phyloP scores from a whole-genome alignment of 2,329 filamentous ascomycete species.

The Bipolaris bicolor region DNA sequence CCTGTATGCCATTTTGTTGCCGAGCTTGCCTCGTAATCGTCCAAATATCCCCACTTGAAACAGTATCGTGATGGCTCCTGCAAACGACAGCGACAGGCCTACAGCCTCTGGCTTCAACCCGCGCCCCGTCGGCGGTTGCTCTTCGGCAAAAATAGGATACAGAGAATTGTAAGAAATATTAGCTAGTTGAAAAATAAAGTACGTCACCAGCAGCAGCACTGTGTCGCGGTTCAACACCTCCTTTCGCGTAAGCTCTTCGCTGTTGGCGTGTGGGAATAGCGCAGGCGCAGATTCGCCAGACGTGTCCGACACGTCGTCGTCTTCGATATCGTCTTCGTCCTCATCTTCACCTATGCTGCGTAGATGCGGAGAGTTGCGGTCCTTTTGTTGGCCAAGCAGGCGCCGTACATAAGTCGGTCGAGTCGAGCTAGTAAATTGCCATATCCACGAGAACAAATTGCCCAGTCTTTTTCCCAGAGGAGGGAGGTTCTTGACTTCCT shows the following conservation, averaged over 20 bases:
- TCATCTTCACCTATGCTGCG: constrained; percentile 37
- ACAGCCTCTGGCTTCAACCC: constrained; percentile 78
- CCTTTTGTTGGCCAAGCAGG: constrained; percentile 35
- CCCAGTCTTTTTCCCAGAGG: constrained; percentile 64
- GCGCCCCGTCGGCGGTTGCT: constrained; percentile 76
- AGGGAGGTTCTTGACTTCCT: constrained; percentile 67
- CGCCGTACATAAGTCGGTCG: constrained; percentile 65
- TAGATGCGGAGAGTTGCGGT: constrained; percentile 39
- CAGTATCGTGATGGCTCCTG: constrained; percentile 81
- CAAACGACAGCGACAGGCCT: constrained; percentile 82
- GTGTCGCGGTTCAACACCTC: constrained; percentile 80
- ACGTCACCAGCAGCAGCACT: constrained; percentile 79
- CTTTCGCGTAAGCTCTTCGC: constrained; percentile 57
- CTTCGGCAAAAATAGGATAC: constrained; percentile 90
- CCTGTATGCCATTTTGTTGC: constrained; percentile 85
- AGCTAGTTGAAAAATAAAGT: constrained; percentile 89
- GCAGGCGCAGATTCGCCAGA: constrained; percentile 40
- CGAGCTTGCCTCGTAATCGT: constrained; percentile 75
- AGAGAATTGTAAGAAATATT: constrained; percentile 96
- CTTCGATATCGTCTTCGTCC: constrained; percentile 50
- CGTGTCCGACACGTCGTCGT: constrained; percentile 51
- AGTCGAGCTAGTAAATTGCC: constrained; percentile 68
- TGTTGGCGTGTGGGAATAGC: constrained; percentile 52
- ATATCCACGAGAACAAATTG: constrained; percentile 69
- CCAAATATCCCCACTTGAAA: constrained; percentile 91